These are phyloP conservation scores for Auxenochlorella pyrenoidosa DNA, from an alignment of 139 green algal genomes.

Conservation along the genomic window DNA sequence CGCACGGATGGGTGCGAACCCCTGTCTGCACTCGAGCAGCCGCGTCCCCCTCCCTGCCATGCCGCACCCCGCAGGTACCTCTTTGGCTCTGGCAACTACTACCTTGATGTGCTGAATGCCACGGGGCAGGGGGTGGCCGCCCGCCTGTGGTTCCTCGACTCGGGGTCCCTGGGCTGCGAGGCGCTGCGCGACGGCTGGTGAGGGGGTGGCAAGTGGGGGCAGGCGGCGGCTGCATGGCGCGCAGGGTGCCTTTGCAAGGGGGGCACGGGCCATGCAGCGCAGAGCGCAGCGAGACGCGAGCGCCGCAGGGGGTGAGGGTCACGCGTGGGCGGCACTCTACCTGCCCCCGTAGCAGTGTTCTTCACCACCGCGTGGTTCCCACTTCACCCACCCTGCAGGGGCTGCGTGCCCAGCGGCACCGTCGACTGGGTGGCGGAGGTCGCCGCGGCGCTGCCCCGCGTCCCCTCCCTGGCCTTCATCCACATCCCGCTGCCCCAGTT, in stretches of 20 bases:
- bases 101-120: conserved; percentile 31
- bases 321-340: too few relatives aligned
- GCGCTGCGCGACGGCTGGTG: conserved; percentile 25
- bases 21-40: too few relatives aligned
- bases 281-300: not conserved
- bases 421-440: conserved; percentile 20
- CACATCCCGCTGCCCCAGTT: conserved; percentile 47
- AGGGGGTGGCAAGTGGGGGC: too few relatives aligned
- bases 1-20: too few relatives aligned
- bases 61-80: not conserved
- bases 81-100: conserved; percentile 39
- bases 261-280: conserved; percentile 19
- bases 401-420: conserved; percentile 19
- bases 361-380: too few relatives aligned
- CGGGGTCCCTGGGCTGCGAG: conserved; percentile 17
- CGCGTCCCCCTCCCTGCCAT: too few relatives aligned
- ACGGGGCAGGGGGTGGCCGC: not conserved
- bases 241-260: too few relatives aligned
- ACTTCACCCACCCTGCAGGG: conserved; percentile 18
- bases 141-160: conserved; percentile 50
- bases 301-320: too few relatives aligned
- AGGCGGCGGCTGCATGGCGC: too few relatives aligned
- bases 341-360: too few relatives aligned
- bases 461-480: conserved; percentile 37
- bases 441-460: not conserved